phyloP scores from a whole-genome alignment of 2,329 filamentous ascomycete genomes.

The Teratosphaeria destructans region DNA sequence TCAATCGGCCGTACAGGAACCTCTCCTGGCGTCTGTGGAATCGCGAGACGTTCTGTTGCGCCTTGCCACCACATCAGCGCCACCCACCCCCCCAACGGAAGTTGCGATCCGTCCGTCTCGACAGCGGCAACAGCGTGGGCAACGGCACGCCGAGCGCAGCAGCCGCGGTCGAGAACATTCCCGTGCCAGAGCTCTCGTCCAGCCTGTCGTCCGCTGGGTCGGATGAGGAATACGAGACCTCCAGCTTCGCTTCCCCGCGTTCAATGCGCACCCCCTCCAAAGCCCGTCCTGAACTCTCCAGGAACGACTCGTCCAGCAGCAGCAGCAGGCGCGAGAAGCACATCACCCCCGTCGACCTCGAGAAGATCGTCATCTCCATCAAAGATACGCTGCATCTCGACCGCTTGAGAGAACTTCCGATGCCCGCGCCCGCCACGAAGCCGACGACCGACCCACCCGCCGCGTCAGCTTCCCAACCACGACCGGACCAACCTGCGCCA shows the following conservation, averaged over 20 bases:
- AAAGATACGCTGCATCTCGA: slow-evolving; percentile 68
- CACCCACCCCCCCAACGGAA: slow-evolving; percentile 39
- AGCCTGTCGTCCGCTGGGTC: slow-evolving; percentile 36
- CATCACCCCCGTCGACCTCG: slow-evolving; percentile 83
- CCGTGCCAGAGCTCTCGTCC: slow-evolving; percentile 36
- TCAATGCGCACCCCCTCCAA: slow-evolving; percentile 37
- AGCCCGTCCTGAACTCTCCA: slow-evolving; percentile 55
- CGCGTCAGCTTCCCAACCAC: slow-evolving; percentile 18
- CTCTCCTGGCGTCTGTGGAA: slow-evolving; percentile 94
- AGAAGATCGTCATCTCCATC: slow-evolving; percentile 89
- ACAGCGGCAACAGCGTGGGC: slow-evolving; percentile 6
- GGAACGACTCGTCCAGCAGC: slow-evolving; percentile 56
- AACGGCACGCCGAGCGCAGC: slow-evolving; percentile 13
- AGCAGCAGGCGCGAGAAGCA: slow-evolving; percentile 58
- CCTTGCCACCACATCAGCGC: slow-evolving; percentile 21
- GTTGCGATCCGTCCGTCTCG: slow-evolving; percentile 12
- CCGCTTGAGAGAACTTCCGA: slow-evolving; percentile 37
- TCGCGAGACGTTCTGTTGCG: slow-evolving; percentile 82
- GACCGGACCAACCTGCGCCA: slow-evolving; percentile 14
- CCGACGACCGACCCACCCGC: slow-evolving; percentile 8
- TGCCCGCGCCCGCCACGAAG: slow-evolving; percentile 12
- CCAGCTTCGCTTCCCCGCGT: slow-evolving; percentile 34
- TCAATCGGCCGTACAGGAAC: slow-evolving; percentile 39
- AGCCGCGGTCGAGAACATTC: slow-evolving; percentile 16
- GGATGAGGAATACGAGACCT: slow-evolving; percentile 32